Percentiles rank a stretch among this genome's conserved stretches.
Evolutionary conservation across 164 flowering plant genomes (phyloP).

Genomic region (Berberis vulgaris): DNA sequence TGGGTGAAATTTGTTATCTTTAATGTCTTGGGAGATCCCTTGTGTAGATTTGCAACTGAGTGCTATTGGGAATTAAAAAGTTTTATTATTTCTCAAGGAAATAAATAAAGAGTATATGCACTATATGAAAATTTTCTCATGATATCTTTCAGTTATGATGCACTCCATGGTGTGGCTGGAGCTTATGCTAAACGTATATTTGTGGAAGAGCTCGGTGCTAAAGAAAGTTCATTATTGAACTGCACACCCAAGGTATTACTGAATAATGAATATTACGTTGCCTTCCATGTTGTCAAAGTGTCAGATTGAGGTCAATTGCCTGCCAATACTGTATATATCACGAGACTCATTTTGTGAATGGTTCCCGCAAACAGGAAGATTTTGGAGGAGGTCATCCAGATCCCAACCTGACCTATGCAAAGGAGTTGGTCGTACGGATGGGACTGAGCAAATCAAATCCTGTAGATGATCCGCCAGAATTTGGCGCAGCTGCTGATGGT

Average conservation of each 20-base stretch:
- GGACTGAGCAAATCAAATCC: slow-evolving; percentile 61
- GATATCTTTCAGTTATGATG: slow-evolving; percentile 62
- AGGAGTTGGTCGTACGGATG: slow-evolving; percentile 93
- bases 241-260: slow-evolving; percentile 74
- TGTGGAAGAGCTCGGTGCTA: slow-evolving; percentile 94
- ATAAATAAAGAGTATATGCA: too few relatives aligned
- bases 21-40: neutral
- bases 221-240: slow-evolving; percentile 72
- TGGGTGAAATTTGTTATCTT: neutral
- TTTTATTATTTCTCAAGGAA: neutral
- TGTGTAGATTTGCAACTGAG: neutral
- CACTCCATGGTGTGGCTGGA: slow-evolving; percentile 96
- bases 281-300: neutral
- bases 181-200: slow-evolving; percentile 90
- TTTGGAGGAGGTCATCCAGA: slow-evolving; percentile 99
- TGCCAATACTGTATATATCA: too few relatives aligned
- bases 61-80: neutral
- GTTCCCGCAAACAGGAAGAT: slow-evolving; percentile 57
- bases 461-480: slow-evolving; percentile 77
- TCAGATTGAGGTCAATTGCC: neutral
- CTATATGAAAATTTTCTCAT: neutral
- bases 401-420: slow-evolving; percentile 97
- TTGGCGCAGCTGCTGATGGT: slow-evolving; percentile 99
- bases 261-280: neutral
- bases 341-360: slow-evolving; percentile 5